phyloP scores from a whole-genome alignment of 192 early-diverging fungal species.

The Coemansia reversa region DNA sequence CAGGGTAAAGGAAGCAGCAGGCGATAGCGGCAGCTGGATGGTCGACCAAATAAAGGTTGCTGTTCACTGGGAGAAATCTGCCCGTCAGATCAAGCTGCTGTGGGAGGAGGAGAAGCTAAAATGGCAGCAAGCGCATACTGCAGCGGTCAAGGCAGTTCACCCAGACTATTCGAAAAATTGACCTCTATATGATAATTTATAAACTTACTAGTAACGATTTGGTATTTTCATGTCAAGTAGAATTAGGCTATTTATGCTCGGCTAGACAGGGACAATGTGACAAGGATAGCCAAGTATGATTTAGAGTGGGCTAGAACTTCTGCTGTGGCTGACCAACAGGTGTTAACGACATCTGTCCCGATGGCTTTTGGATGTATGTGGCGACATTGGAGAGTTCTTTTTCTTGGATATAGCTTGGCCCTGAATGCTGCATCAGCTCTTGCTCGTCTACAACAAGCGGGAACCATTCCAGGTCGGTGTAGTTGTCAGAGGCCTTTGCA shows the following conservation, averaged over 20 bases:
- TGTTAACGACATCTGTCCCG: slow-evolving; percentile 20
- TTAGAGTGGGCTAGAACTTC: slow-evolving; percentile 3
- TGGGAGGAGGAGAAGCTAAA: slow-evolving; percentile 33
- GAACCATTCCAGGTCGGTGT: slow-evolving; percentile 53
- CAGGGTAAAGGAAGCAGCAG: slow-evolving; percentile 5
- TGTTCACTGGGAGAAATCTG: slow-evolving; percentile 15
- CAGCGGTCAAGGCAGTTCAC: slow-evolving; percentile 40
- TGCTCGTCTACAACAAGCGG: slow-evolving; percentile 33
- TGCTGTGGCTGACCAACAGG: slow-evolving; percentile 8
- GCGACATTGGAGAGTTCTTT: slow-evolving; percentile 43
- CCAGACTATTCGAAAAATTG: slow-evolving; percentile 9
- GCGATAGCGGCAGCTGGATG: slow-evolving; percentile 1
- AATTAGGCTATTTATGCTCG: background rate
- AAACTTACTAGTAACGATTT: background rate
- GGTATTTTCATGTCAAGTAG: background rate
- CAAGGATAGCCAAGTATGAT: background rate
- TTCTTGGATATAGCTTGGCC: slow-evolving; percentile 44
- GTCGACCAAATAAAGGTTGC: slow-evolving; percentile 9
- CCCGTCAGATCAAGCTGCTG: background rate
- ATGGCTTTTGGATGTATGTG: slow-evolving; percentile 29
- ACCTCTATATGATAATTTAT: background rate
- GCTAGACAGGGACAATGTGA: background rate
- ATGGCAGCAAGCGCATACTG: slow-evolving; percentile 29
- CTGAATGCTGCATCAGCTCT: slow-evolving; percentile 31
- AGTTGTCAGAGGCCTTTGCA: slow-evolving; percentile 41